A percentile compares a stretch with the other conserved stretches of the same genome.
Conservation (phyloP, 1,284 basidiomycete species). For the Ceratobasidium sp. region DNA sequence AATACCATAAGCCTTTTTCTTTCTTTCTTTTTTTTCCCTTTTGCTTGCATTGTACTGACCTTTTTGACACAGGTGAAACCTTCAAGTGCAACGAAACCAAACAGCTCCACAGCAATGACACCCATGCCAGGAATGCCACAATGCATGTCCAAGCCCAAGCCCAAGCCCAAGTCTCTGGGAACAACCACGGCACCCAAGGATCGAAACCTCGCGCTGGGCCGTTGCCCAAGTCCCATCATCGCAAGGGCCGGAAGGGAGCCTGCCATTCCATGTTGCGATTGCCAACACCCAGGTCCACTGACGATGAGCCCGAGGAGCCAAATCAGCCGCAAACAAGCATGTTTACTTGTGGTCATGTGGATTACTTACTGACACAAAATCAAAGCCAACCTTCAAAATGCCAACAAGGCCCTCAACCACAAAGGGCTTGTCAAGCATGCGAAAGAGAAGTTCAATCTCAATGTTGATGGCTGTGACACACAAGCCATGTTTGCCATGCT, state of each 20-base stretch:
- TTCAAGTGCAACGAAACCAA: neutral
- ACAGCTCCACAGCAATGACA: neutral
- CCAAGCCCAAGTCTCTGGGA: neutral
- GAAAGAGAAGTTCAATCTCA: constrained; percentile 7
- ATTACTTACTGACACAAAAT: neutral
- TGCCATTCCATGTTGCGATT: neutral
- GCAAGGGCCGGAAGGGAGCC: neutral
- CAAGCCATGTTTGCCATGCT: constrained; percentile 4
- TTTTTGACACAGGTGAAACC: neutral
- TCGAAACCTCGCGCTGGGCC: neutral
- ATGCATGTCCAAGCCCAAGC: neutral
- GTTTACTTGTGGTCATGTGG: neutral
- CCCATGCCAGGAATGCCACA: neutral
- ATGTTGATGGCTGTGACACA: neutral
- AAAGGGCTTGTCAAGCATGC: constrained; percentile 12
- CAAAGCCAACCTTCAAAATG: neutral
- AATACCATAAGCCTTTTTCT: neutral
- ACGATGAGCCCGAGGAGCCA: neutral
- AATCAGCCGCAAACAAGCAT: neutral
- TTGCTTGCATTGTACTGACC: neutral
- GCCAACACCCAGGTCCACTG: neutral
- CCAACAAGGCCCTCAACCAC: constrained; percentile 15
- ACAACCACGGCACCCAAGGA: neutral
- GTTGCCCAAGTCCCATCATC: neutral
- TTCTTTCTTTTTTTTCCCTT: neutral